These are phyloP conservation scores for Zizania palustris DNA, from an alignment of 202 grass and related monocot species.

Conservation along the genomic window DNA sequence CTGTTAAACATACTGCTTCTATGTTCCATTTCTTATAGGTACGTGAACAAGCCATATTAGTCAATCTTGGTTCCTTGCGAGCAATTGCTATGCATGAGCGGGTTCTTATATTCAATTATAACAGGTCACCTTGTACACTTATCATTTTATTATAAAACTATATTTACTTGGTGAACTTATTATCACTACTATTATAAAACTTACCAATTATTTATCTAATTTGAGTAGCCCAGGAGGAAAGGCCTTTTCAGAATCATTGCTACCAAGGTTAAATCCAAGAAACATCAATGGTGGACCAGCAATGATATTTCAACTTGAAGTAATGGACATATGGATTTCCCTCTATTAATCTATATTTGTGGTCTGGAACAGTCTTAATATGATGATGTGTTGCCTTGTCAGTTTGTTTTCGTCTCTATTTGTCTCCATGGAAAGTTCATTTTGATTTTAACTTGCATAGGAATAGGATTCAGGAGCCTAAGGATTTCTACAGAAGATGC, in stretches of 20 bases:
- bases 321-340: constrained; percentile 41
- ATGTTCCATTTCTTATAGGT: constrained; percentile 57
- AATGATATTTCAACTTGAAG: constrained; percentile 99
- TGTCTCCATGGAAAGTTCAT: constrained; percentile 19
- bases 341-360: constrained; percentile 35
- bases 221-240: constrained; percentile 81
- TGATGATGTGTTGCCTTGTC: neutral
- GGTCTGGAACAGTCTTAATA: constrained; percentile 21
- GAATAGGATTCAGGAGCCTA: constrained; percentile 13
- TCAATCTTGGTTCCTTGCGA: constrained; percentile 93
- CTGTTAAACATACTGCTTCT: constrained; percentile 28
- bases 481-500: neutral
- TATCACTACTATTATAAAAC: constrained; percentile 21
- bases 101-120: constrained; percentile 95
- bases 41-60: constrained; percentile 90
- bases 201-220: constrained; percentile 40
- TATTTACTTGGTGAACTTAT: constrained; percentile 32
- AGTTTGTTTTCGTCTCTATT: constrained; percentile 29
- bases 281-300: constrained; percentile 70
- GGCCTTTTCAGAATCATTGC: constrained; percentile 68
- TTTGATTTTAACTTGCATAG: constrained; percentile 26
- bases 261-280: constrained; percentile 88
- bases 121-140: constrained; percentile 63
- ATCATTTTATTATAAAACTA: constrained; percentile 7
- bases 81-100: constrained; percentile 91